A percentile compares a stretch with the other conserved stretches of the same genome.
phyloP scores from a whole-genome alignment of 2,329 filamentous ascomycete species.

The Fusarium sp. region DNA sequence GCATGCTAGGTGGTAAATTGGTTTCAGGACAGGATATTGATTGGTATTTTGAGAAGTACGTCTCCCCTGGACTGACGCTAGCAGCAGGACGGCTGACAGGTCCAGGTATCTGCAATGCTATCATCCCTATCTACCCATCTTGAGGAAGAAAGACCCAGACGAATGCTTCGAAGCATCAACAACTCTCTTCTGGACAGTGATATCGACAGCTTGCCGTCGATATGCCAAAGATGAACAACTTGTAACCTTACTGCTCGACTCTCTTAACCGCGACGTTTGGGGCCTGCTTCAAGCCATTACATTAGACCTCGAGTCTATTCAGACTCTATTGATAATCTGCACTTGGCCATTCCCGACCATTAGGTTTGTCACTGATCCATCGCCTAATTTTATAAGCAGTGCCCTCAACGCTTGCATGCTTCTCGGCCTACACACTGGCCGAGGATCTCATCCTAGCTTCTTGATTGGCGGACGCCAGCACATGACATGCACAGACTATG shows the following conservation, averaged over 20 bases:
- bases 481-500: conserved; percentile 57
- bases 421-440: conserved; percentile 61
- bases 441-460: conserved; percentile 59
- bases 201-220: conserved; percentile 59
- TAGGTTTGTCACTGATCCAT: conserved; percentile 61
- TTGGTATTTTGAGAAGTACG: conserved; percentile 62
- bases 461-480: conserved; percentile 54
- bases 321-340: conserved; percentile 60
- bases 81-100: neutral
- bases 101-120: conserved; percentile 61
- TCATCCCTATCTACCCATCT: conserved; percentile 61
- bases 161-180: conserved; percentile 57
- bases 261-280: conserved; percentile 57
- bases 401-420: conserved; percentile 58
- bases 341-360: conserved; percentile 61
- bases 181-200: conserved; percentile 63
- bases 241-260: conserved; percentile 56
- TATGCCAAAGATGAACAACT: conserved; percentile 55
- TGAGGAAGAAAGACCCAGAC: conserved; percentile 59
- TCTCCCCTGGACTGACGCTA: neutral
- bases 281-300: conserved; percentile 52
- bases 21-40: conserved; percentile 63
- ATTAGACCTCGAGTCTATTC: conserved; percentile 57
- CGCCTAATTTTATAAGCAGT: conserved; percentile 55
- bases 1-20: conserved; percentile 56